Percentiles rank a stretch among this genome's conserved stretches.
These are phyloP conservation scores for Ceriops zippeliana DNA, from an alignment of 345 rosid species.

Conservation along the genomic window DNA sequence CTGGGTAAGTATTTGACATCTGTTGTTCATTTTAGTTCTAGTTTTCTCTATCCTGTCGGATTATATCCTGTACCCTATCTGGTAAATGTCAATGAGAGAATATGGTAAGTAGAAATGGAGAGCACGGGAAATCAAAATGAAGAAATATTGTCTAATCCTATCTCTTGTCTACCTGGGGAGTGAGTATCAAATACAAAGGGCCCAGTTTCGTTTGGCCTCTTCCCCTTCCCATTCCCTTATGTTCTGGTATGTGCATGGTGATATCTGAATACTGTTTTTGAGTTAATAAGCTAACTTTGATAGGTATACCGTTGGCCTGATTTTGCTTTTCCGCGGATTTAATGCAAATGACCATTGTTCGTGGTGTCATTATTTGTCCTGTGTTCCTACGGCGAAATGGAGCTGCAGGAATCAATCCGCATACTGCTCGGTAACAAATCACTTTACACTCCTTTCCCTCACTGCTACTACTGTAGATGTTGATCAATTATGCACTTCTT, in stretches of 20 bases:
- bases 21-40: background rate
- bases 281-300: slow-evolving; percentile 5
- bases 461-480: background rate
- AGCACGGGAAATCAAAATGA: no score
- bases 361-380: slow-evolving; percentile 94
- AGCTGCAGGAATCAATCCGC: slow-evolving; percentile 68
- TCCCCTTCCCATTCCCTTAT: no score
- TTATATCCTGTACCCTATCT: background rate
- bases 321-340: slow-evolving; percentile 68
- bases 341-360: slow-evolving; percentile 92
- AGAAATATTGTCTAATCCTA: no score
- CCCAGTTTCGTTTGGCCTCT: no score
- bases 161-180: no score
- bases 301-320: slow-evolving; percentile 59
- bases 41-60: background rate
- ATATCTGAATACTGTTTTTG: background rate
- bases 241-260: background rate
- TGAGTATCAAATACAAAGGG: no score
- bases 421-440: slow-evolving; percentile 56
- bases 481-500: background rate
- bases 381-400: slow-evolving; percentile 87
- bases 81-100: background rate
- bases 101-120: background rate
- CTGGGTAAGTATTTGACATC: slow-evolving; percentile 48
- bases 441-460: background rate